Conservation (phyloP, 2,329 filamentous ascomycete genomes). For the Karstenula rhodostoma region DNA sequence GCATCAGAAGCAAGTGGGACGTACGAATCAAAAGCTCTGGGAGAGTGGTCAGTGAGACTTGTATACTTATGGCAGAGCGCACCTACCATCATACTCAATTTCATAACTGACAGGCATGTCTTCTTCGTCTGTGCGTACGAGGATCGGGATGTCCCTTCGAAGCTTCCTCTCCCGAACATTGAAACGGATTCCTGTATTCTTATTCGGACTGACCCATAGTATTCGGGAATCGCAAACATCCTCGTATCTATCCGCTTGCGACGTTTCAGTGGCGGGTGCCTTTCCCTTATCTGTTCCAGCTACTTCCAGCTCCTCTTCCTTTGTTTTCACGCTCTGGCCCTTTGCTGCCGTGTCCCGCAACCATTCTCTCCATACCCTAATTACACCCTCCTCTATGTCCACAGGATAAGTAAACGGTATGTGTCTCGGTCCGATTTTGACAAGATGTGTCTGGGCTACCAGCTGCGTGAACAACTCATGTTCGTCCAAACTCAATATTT, state of each 20-base stretch:
- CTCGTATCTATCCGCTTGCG: constrained; percentile 12
- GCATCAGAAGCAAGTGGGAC: constrained; percentile 51
- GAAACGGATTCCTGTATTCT: constrained; percentile 74
- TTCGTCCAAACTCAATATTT: constrained; percentile 71
- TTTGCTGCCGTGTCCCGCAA: constrained; percentile 58
- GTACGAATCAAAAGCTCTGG: constrained; percentile 44
- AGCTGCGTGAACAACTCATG: constrained; percentile 79
- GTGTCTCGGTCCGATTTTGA: constrained; percentile 68
- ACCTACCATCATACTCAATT: constrained; percentile 74
- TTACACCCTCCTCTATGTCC: constrained; percentile 71
- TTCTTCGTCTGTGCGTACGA: constrained; percentile 68
- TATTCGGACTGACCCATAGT: constrained; percentile 72
- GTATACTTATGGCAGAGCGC: constrained; percentile 3
- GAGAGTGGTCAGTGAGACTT: not conserved
- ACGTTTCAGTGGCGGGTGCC: constrained; percentile 22
- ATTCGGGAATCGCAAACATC: constrained; percentile 50
- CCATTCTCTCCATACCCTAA: constrained; percentile 79
- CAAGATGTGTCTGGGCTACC: constrained; percentile 72
- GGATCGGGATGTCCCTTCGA: constrained; percentile 59
- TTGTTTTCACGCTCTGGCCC: constrained; percentile 22
- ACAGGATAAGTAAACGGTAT: constrained; percentile 71
- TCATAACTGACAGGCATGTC: constrained; percentile 74
- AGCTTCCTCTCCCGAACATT: constrained; percentile 64
- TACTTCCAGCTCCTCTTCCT: constrained; percentile 32
- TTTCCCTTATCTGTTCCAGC: constrained; percentile 38